Evolutionary conservation across 176 grass and related monocot genomes (phyloP), one percentile per base, ranked within the genome.

Genomic region (Typha latifolia): DNA sequence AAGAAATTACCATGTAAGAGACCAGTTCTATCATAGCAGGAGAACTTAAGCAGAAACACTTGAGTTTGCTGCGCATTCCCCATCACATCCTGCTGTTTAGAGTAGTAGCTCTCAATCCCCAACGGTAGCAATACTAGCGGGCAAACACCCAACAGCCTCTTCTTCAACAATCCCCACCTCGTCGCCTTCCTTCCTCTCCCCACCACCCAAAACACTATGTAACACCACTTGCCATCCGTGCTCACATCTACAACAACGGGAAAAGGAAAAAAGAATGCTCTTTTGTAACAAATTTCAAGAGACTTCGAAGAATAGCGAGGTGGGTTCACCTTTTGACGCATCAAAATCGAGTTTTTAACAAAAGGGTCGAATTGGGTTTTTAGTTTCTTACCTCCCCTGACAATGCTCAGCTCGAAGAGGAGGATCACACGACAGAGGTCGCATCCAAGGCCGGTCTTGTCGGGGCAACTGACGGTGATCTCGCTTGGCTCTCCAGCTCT

Each of bases 361-460:
- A 6, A 8, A 37, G 7, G 7, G 7, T 4, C 34, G 34, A 37
- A 37, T 37, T 37, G 37, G 37, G 37, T 10, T 10, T 43, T 43
- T 10, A 10, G 37, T 43, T 43, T 43, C 34, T 55, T 19, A 90
- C 87, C 87, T 76, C 91, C 91, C 74, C 85, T 84, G 55, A 81
- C 67, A 77, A 96, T 80, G 79, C 78, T 96, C 61, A 96, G 81
- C 24, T 87, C 87, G 72, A 96, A 96, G 66, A 96, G 84, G 66
- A 96, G 91, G 63, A 96, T 81, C 49, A 83, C 51, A 9, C 91
- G 84, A 79, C 91, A 96, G 31, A 96, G 91, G 68, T 96, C 84
- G 76, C 87, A 90, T 11, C 91, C 91, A 34, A 96, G 87, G 18
- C 91, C 91, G 2, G 82, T 96, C 79, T 96, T 96, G 79, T 96